Conservation (phyloP, 495 filamentous ascomycete species). For the Penicillium paradoxum region DNA sequence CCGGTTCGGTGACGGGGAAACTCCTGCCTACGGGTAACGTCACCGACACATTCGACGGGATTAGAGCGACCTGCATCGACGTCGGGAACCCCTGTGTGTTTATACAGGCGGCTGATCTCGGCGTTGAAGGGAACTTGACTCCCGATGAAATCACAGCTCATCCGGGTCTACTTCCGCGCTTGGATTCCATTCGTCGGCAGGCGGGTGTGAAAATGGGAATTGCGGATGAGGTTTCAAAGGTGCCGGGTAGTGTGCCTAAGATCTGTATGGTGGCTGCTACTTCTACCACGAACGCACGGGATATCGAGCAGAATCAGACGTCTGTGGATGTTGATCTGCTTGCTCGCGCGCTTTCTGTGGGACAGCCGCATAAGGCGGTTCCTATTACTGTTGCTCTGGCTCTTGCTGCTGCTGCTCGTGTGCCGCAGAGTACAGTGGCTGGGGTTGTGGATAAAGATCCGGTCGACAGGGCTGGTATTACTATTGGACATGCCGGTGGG, state of each 20-base stretch:
- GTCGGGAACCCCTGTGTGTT: constrained; percentile 66
- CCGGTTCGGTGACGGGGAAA: constrained; percentile 62
- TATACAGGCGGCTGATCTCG: constrained; percentile 49
- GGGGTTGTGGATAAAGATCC: constrained; percentile 21
- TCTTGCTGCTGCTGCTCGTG: constrained; percentile 49
- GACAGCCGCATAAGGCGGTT: constrained; percentile 60
- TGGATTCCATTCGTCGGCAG: constrained; percentile 58
- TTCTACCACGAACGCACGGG: constrained; percentile 9
- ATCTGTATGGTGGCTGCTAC: constrained; percentile 55
- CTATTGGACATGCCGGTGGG: constrained; percentile 59
- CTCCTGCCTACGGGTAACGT: constrained; percentile 59
- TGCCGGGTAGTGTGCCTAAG: constrained; percentile 60
- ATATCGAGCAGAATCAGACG: constrained; percentile 16
- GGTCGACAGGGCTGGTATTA: constrained; percentile 35
- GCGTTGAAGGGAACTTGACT: constrained; percentile 43
- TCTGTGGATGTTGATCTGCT: constrained; percentile 37
- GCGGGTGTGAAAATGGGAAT: constrained; percentile 63
- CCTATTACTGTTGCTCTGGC: constrained; percentile 59
- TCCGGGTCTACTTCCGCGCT: constrained; percentile 38
- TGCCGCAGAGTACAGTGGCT: constrained; percentile 35
- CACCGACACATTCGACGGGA: constrained; percentile 48
- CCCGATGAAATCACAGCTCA: constrained; percentile 50
- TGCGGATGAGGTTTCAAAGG: constrained; percentile 31
- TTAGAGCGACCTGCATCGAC: constrained; percentile 56
- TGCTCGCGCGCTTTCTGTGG: constrained; percentile 43